phyloP scores from a whole-genome alignment of 805 yeast species.

The Sugiyamaella lignohabitans region DNA sequence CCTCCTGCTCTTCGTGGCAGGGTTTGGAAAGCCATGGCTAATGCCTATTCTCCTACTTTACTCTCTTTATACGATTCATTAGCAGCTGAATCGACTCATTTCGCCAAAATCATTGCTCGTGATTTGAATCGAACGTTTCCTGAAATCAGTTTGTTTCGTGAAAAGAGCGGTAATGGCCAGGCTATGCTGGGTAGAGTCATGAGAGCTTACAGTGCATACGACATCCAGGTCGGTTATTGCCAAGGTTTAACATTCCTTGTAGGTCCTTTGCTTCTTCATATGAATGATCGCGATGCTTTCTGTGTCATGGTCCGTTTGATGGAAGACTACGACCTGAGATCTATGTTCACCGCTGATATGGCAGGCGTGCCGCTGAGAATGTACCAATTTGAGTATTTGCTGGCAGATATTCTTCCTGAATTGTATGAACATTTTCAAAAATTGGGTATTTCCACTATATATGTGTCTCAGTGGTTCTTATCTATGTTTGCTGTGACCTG shows the following conservation, averaged over 20 bases:
- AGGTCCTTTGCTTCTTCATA: slow-evolving; percentile 48
- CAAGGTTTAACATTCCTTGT: slow-evolving; percentile 61
- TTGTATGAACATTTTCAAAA: slow-evolving; percentile 39
- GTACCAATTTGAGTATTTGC: slow-evolving; percentile 43
- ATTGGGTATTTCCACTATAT: slow-evolving; percentile 41
- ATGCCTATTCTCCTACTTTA: slow-evolving; percentile 26
- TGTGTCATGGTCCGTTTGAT: slow-evolving; percentile 48
- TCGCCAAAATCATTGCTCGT: slow-evolving; percentile 43
- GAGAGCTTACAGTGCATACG: slow-evolving; percentile 58
- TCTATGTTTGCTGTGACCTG: slow-evolving; percentile 54
- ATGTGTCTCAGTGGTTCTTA: slow-evolving; percentile 60
- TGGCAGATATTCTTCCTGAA: slow-evolving; percentile 37
- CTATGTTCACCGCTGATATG: slow-evolving; percentile 49
- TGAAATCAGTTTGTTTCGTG: slow-evolving; percentile 41
- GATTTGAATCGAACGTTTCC: slow-evolving; percentile 61
- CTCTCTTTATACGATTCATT: slow-evolving; percentile 34
- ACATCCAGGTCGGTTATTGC: slow-evolving; percentile 60
- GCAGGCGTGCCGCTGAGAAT: slow-evolving; percentile 48
- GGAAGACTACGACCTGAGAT: slow-evolving; percentile 52
- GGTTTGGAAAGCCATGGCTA: slow-evolving; percentile 32
- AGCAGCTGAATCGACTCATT: slow-evolving; percentile 39
- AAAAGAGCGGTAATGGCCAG: slow-evolving; percentile 38
- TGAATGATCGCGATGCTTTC: slow-evolving; percentile 40
- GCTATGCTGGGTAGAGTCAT: slow-evolving; percentile 45
- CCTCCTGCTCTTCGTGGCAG: slow-evolving; percentile 33